Evolutionary conservation across 352 stramenopile genomes (phyloP), one percentile per base, ranked within the genome.

Genomic region (Phytopythium sindhum): DNA sequence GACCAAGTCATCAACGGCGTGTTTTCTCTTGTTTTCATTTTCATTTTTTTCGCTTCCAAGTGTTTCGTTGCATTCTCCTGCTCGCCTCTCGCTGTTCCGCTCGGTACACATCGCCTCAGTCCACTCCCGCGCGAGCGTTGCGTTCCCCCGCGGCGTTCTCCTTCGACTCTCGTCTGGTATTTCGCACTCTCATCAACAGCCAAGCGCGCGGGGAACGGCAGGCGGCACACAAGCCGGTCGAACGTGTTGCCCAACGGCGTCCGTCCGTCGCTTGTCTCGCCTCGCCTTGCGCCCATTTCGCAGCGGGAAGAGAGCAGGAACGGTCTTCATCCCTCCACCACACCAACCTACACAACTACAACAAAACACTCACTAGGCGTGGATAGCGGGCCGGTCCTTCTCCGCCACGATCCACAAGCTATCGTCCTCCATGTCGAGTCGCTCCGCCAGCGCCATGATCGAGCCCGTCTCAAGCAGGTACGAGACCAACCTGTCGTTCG

Each of bases 391-490:
- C 73, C 86, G 72, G 73, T 95, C 86, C 72, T 95, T 92, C 65
- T 95, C 86, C 7, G 80, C 84, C 61, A 95, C 86, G 50, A 76
- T 87, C 86, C 86, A 95, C 68, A 80, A 68, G 68, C 86, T 95
- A 70, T 95, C 86, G 58, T 95, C 86, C 51, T 95, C 86, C 47
- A 90, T 64, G 65, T 95, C 86, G 33, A 95, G 70, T 17, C 86
- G 81, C 65, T 93, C 81, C 2, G 86, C 86, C 19, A 95, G 74
- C 54, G 86, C 86, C 79, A 95, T 89, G 75, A 95, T 95, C 14
- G 84, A 93, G 11, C 86, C 86, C 11, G 86, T 95, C 72, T 95
- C 83, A 26, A 92, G 68, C 67, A 95, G 73, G 55, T 93, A 95
- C 68, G 84, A 93, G 67, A 95, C 86, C 31, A 92, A 70, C 60